Percentiles rank a stretch among this genome's conserved stretches.
Evolutionary conservation across 345 rosid genomes (phyloP).

Genomic region (Rubroshorea leprosula): DNA sequence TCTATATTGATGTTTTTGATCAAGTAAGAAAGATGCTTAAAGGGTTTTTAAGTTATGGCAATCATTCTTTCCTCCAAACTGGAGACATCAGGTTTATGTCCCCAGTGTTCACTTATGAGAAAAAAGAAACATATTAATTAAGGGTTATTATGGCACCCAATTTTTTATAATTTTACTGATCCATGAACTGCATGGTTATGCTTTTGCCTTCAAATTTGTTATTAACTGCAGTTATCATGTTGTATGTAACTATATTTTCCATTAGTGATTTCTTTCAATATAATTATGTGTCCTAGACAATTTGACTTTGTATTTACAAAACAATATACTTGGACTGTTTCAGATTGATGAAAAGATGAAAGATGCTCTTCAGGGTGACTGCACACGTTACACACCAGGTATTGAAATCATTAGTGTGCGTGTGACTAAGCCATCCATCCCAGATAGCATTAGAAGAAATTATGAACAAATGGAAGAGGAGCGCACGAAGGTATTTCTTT

Average conservation of each 20-base stretch:
- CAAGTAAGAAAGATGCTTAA: constrained; percentile 43
- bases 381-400: constrained; percentile 90
- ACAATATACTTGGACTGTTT: constrained; percentile 4
- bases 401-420: constrained; percentile 86
- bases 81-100: not conserved
- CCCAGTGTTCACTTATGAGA: not conserved
- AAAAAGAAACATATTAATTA: no score
- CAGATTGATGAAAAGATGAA: constrained; percentile 96
- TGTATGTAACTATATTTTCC: no score
- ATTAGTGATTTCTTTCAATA: no score
- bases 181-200: no score
- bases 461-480: constrained; percentile 95
- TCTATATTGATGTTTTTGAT: constrained; percentile 91
- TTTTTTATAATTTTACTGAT: no score
- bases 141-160: no score
- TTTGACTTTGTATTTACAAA: not conserved
- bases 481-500: constrained; percentile 64
- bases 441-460: constrained; percentile 68
- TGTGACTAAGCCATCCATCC: constrained; percentile 86
- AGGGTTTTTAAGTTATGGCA: not conserved
- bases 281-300: not conserved
- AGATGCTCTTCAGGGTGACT: constrained; percentile 88
- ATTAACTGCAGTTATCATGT: no score
- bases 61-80: no score
- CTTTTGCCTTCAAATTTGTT: no score